phyloP scores from a whole-genome alignment of 176 grass and related monocot genomes.

The Oryza nivara region DNA sequence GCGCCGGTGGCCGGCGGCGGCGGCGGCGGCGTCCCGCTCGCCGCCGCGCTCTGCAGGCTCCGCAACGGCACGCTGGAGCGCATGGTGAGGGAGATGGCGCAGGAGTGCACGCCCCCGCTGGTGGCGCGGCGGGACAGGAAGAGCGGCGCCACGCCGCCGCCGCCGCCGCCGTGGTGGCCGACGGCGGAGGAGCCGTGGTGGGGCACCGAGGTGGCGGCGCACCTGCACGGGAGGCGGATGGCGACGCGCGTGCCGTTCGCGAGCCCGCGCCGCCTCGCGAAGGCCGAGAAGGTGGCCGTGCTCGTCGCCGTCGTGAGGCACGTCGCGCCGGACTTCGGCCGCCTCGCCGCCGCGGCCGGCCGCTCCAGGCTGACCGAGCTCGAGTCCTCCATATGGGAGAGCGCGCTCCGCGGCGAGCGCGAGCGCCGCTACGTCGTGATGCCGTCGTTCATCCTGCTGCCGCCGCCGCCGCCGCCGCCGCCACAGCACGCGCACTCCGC shows the following conservation, averaged over 20 bases:
- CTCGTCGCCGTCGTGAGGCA: constrained; percentile 30
- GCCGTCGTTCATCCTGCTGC: neutral
- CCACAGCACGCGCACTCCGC: neutral
- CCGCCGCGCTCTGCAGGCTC: neutral
- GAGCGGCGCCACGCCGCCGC: neutral
- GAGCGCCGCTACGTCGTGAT: neutral
- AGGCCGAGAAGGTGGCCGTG: constrained; percentile 18
- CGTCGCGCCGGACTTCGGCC: neutral
- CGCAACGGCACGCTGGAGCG: neutral
- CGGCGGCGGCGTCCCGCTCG: neutral
- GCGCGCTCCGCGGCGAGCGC: neutral
- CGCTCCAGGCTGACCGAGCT: neutral
- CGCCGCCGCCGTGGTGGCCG: constrained; percentile 23
- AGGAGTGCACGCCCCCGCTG: neutral
- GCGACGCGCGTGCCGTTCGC: constrained; percentile 12
- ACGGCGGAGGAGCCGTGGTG: constrained; percentile 8
- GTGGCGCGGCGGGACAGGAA: neutral
- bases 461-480: neutral
- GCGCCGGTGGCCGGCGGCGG: neutral
- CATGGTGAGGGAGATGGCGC: neutral
- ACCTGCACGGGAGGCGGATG: neutral
- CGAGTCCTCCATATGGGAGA: neutral
- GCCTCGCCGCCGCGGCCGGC: neutral
- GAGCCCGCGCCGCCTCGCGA: neutral
- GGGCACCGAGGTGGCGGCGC: neutral